Evolutionary conservation across 1,284 basidiomycete species (phyloP).

Genomic region (Melampsora larici-populina): DNA sequence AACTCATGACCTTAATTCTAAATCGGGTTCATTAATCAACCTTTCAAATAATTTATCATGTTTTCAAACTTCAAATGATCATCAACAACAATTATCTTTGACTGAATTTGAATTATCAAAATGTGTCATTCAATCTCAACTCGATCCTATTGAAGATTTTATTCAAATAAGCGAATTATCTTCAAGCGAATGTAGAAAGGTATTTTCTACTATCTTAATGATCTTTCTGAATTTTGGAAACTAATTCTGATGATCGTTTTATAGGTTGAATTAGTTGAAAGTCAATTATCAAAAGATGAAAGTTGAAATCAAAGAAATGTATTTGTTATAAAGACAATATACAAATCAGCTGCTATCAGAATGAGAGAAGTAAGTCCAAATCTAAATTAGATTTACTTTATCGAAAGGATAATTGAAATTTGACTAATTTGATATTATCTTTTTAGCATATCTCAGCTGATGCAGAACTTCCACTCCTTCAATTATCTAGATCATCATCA

Average conservation of each 20-base stretch:
- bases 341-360: background rate
- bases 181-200: no score
- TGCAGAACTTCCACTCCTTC: conserved; percentile 6
- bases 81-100: no score
- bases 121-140: no score
- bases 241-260: background rate
- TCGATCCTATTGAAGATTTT: no score
- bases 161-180: no score
- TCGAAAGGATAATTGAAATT: background rate
- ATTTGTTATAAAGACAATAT: conserved; percentile 14
- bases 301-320: conserved; percentile 17
- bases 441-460: background rate
- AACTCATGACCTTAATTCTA: no score
- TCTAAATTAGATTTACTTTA: background rate
- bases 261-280: conserved; percentile 15
- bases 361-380: conserved; percentile 20
- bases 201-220: no score
- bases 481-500: background rate
- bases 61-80: no score
- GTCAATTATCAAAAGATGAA: conserved; percentile 11
- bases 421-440: background rate
- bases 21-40: no score
- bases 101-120: no score
- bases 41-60: no score
- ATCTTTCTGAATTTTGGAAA: no score